Evolutionary conservation across 2,329 filamentous ascomycete genomes (phyloP).

Genomic region (Tolypocladium album): DNA sequence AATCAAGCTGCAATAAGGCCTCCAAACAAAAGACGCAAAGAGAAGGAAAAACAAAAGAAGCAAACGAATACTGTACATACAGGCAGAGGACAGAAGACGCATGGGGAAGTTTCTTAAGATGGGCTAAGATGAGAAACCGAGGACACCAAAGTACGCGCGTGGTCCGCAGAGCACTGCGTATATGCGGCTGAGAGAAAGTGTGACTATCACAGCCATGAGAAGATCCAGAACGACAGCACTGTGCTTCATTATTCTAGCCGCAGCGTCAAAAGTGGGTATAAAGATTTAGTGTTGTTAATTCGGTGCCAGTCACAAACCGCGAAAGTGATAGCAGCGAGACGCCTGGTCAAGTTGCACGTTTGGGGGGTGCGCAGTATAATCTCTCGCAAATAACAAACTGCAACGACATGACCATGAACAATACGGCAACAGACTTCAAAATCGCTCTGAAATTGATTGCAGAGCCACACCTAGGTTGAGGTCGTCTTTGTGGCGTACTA

Average conservation of each 20-base stretch:
- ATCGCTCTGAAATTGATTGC: neutral
- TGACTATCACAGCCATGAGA: too few relatives aligned
- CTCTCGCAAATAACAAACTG: too few relatives aligned
- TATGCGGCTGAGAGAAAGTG: too few relatives aligned
- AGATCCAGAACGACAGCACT: neutral
- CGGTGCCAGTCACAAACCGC: too few relatives aligned
- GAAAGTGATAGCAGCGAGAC: too few relatives aligned
- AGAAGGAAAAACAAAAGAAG: too few relatives aligned
- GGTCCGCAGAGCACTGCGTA: neutral
- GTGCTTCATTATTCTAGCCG: neutral
- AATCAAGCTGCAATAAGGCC: neutral
- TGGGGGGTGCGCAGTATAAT: neutral
- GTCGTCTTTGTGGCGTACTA: neutral
- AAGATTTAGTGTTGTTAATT: too few relatives aligned
- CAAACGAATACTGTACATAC: too few relatives aligned
- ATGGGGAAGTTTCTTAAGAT: too few relatives aligned
- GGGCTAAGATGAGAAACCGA: neutral
- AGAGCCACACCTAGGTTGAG: neutral
- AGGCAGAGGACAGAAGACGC: neutral
- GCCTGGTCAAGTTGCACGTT: too few relatives aligned
- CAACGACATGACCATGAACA: neutral
- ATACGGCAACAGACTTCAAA: neutral
- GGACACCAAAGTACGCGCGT: neutral
- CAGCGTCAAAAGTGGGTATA: neutral
- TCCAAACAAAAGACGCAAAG: neutral